A percentile compares a stretch with the other conserved stretches of the same genome.
Evolutionary conservation across 2,329 filamentous ascomycete genomes (phyloP).

Genomic region (Stachybotrys chartarum): DNA sequence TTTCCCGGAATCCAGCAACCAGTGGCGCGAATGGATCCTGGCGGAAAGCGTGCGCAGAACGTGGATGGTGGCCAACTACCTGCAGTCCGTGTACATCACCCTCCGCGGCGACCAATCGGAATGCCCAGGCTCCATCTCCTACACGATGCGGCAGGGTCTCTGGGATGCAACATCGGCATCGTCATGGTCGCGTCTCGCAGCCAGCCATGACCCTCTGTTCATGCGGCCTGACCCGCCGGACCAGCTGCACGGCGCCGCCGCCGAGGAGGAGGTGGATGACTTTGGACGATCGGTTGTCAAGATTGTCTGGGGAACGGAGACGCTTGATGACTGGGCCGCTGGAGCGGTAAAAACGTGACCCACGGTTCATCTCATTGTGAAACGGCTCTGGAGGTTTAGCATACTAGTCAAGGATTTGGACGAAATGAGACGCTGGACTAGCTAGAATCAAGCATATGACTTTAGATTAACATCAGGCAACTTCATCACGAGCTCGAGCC

Average conservation of each 20-base stretch:
- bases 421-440: too few relatives aligned
- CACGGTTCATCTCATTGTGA: too few relatives aligned
- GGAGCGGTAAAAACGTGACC: too few relatives aligned
- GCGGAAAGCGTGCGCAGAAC: constrained; percentile 18
- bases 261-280: constrained; percentile 1
- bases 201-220: constrained; percentile 6
- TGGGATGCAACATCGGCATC: constrained; percentile 16
- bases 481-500: too few relatives aligned
- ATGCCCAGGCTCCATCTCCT: constrained; percentile 13
- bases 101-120: constrained; percentile 6
- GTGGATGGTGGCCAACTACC: constrained; percentile 11
- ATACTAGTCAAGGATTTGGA: too few relatives aligned
- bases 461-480: too few relatives aligned
- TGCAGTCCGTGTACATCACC: constrained; percentile 8
- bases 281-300: constrained; percentile 3
- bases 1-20: not conserved
- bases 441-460: too few relatives aligned
- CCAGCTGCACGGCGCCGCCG: not conserved
- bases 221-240: not conserved
- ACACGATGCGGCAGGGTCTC: constrained; percentile 15
- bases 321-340: constrained; percentile 4
- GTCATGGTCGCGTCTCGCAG: constrained; percentile 11
- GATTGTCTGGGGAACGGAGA: constrained; percentile 3
- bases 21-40: constrained; percentile 18
- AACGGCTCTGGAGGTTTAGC: too few relatives aligned